Evolutionary conservation across 768 basidiomycete species (phyloP), one percentile per base, ranked within the genome.

Genomic region (Kwoniella bestiolae): DNA sequence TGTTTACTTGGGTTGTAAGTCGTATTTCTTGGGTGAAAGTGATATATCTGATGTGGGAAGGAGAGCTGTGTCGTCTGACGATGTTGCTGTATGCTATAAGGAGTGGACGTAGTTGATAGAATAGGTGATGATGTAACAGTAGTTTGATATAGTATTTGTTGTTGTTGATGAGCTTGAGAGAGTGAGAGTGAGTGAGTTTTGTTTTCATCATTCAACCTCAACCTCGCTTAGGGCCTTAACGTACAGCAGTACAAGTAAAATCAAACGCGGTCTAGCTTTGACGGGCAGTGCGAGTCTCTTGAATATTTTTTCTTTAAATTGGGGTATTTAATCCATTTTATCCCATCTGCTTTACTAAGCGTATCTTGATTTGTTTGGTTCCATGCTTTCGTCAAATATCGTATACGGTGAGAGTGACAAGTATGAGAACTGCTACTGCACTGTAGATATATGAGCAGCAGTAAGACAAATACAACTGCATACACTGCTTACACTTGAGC

Each of bases 191-290:
- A n/a, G n/a, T n/a, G n/a, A n/a, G n/a, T n/a, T n/a, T 59, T 49
- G 45, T 59, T 59, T 45, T 59, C 46, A 47, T 59, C 44, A 32
- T 59, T 46, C 57, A 45, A 59, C 44, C 31, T 57, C 14, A 25
- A 56, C 31, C 51, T 16, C 12, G 31, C 7, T 23, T 26, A 18
- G 49, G 45, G n/a, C n/a, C n/a, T n/a, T n/a, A n/a, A n/a, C n/a
- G n/a, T n/a, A n/a, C n/a, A n/a, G n/a, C n/a, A n/a, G n/a, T n/a
- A n/a, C n/a, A n/a, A n/a, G n/a, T n/a, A n/a, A 59, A 49, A 49
- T 26, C 45, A 59, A 59, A 26, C 44, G 44, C 44, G 44, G 6
- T 23, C 29, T 7, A 45, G 5, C 21, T n/a, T n/a, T n/a, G n/a
- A 53, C 51, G 32, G 16, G 5, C 32, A 23, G 29, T 12, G 29